phyloP scores from a whole-genome alignment of 352 stramenopile species.

The Phytophthora megakarya region DNA sequence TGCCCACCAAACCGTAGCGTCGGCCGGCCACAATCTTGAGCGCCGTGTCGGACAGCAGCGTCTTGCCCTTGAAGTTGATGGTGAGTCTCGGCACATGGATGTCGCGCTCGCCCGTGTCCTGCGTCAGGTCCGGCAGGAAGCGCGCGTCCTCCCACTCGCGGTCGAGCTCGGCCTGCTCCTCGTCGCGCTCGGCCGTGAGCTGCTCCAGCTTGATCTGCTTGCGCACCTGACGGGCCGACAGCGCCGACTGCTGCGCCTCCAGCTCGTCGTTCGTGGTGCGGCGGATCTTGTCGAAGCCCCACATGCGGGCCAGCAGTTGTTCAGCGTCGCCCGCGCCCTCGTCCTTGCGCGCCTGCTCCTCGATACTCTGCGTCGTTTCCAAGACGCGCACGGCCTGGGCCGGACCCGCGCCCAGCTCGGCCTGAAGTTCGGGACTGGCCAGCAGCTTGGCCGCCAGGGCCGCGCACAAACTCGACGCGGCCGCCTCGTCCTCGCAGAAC shows the following conservation, averaged over 20 bases:
- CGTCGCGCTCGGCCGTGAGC: slow-evolving; percentile 60
- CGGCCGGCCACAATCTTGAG: slow-evolving; percentile 87
- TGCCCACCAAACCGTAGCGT: slow-evolving; percentile 94
- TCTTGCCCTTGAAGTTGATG: slow-evolving; percentile 92
- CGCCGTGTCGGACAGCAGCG: slow-evolving; percentile 83
- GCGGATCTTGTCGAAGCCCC: slow-evolving; percentile 87
- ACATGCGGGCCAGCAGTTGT: slow-evolving; percentile 82
- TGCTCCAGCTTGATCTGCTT: slow-evolving; percentile 79
- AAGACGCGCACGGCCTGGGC: slow-evolving; percentile 59
- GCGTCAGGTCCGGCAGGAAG: slow-evolving; percentile 73
- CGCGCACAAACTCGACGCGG: slow-evolving; percentile 45
- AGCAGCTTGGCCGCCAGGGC: slow-evolving; percentile 46
- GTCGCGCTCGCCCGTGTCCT: slow-evolving; percentile 85
- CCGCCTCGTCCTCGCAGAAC: slow-evolving; percentile 49
- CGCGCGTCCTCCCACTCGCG: slow-evolving; percentile 81
- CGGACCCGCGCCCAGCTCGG: slow-evolving; percentile 6
- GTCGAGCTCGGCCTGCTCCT: slow-evolving; percentile 67
- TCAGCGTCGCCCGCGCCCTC: slow-evolving; percentile 55
- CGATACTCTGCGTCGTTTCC: slow-evolving; percentile 69
- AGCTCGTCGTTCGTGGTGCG: slow-evolving; percentile 77
- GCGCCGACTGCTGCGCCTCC: slow-evolving; percentile 72
- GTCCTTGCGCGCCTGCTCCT: slow-evolving; percentile 66
- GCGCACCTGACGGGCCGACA: slow-evolving; percentile 80
- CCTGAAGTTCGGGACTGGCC: slow-evolving; percentile 35
- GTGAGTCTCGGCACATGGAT: slow-evolving; percentile 88